Percentiles rank a stretch among this genome's conserved stretches.
phyloP scores from a whole-genome alignment of 1,284 basidiomycete genomes.

The Puccinia hordei region DNA sequence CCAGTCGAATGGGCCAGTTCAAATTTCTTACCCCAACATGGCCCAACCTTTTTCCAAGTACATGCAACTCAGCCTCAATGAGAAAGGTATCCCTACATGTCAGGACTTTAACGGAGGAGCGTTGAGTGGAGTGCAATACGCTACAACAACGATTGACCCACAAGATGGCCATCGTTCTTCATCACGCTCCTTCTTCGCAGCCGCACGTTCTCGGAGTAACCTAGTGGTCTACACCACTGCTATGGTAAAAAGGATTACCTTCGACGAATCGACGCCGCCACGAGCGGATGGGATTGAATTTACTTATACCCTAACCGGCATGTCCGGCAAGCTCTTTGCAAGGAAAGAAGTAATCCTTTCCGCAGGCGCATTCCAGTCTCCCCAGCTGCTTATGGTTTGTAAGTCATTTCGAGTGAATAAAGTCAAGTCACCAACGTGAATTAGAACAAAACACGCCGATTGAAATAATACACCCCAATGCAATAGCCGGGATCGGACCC shows the following conservation, averaged over 20 bases:
- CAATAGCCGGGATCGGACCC: slow-evolving; percentile 31
- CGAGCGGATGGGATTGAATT: slow-evolving; percentile 38
- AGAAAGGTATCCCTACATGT: slow-evolving; percentile 54
- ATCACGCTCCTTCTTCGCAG: slow-evolving; percentile 17
- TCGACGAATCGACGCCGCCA: slow-evolving; percentile 25
- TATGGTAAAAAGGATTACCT: slow-evolving; percentile 26
- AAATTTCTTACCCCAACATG: slow-evolving; percentile 55
- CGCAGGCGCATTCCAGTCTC: slow-evolving; percentile 57
- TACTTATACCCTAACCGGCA: not conserved
- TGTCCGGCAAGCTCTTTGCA: not conserved
- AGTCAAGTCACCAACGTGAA: not conserved
- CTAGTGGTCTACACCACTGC: slow-evolving; percentile 28
- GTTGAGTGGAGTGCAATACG: slow-evolving; percentile 38
- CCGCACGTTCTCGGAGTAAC: slow-evolving; percentile 10
- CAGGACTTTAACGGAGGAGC: slow-evolving; percentile 39
- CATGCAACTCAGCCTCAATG: slow-evolving; percentile 55
- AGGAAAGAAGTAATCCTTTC: slow-evolving; percentile 57
- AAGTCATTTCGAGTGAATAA: not conserved
- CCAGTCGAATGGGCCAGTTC: slow-evolving; percentile 54
- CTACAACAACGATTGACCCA: slow-evolving; percentile 37
- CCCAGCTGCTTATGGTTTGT: slow-evolving; percentile 55
- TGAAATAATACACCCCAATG: not conserved
- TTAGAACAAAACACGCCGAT: not conserved
- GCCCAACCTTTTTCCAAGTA: slow-evolving; percentile 43
- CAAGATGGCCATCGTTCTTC: slow-evolving; percentile 14